A percentile compares a stretch with the other conserved stretches of the same genome.
phyloP scores from a whole-genome alignment of 441 rosid genomes.

The Hypseocharis bilobata region DNA sequence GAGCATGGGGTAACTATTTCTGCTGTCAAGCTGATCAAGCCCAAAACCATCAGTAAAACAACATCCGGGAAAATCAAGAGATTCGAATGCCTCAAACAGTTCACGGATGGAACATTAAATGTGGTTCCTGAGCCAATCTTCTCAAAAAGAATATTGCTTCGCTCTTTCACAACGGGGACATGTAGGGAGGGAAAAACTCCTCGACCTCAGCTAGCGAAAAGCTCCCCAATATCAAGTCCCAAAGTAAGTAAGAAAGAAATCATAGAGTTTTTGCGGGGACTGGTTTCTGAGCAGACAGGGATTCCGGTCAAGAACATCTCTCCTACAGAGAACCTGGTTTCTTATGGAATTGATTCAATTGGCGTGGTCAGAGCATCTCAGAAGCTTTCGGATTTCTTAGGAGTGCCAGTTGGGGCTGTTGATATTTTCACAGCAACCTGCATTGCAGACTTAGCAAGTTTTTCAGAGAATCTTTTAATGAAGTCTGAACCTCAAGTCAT shows the following conservation, averaged over 20 bases:
- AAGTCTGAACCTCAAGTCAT: constrained; percentile 41
- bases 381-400: constrained; percentile 54
- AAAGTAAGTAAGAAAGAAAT: constrained; percentile 36
- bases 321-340: constrained; percentile 43
- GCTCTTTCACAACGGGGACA: constrained; percentile 51
- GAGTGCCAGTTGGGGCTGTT: constrained; percentile 59
- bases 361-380: constrained; percentile 71
- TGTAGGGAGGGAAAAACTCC: constrained; percentile 42
- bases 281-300: constrained; percentile 51
- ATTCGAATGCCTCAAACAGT: constrained; percentile 58
- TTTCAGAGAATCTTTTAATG: constrained; percentile 38
- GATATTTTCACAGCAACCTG: constrained; percentile 65
- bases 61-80: constrained; percentile 72
- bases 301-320: constrained; percentile 36
- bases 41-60: constrained; percentile 58
- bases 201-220: constrained; percentile 23
- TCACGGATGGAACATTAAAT: constrained; percentile 46
- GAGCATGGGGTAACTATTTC: constrained; percentile 56
- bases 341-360: constrained; percentile 69
- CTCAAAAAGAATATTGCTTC: constrained; percentile 26
- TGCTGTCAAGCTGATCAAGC: constrained; percentile 49
- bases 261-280: constrained; percentile 39
- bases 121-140: constrained; percentile 33
- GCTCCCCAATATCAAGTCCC: constrained; percentile 24
- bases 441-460: constrained; percentile 57